phyloP scores from a whole-genome alignment of 2,329 filamentous ascomycete species.

The Lachnellula arida region DNA sequence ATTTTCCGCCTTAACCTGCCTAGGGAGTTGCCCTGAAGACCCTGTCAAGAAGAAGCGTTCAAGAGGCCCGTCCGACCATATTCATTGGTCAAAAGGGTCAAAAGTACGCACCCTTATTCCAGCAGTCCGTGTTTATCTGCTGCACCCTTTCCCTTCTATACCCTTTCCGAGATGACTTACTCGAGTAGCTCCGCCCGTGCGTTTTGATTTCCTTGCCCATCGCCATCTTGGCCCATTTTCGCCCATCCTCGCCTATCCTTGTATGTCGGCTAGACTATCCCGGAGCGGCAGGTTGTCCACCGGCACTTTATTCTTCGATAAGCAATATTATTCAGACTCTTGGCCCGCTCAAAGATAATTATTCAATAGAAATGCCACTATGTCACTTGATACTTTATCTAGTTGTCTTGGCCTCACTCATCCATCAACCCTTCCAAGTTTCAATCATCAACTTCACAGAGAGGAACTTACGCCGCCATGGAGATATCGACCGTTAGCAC shows the following conservation, averaged over 20 bases:
- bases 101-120: not conserved
- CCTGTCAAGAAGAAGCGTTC: not conserved
- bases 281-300: too few species aligned
- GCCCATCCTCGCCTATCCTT: too few species aligned
- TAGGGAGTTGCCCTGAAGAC: not conserved
- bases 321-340: not conserved
- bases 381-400: too few species aligned
- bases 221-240: too few species aligned
- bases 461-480: not conserved
- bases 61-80: not conserved
- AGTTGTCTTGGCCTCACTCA: not conserved
- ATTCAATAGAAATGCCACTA: not conserved
- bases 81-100: not conserved
- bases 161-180: too few species aligned
- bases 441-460: not conserved
- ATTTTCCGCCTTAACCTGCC: not conserved
- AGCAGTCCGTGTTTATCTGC: too few species aligned
- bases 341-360: not conserved
- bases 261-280: too few species aligned
- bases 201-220: too few species aligned
- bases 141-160: too few species aligned
- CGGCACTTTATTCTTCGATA: too few species aligned
- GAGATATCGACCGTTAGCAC: not conserved
- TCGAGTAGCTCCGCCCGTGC: too few species aligned
- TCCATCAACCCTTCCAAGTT: not conserved